Conservation (phyloP, 345 rosid genomes). For the Iberis pinnata region DNA sequence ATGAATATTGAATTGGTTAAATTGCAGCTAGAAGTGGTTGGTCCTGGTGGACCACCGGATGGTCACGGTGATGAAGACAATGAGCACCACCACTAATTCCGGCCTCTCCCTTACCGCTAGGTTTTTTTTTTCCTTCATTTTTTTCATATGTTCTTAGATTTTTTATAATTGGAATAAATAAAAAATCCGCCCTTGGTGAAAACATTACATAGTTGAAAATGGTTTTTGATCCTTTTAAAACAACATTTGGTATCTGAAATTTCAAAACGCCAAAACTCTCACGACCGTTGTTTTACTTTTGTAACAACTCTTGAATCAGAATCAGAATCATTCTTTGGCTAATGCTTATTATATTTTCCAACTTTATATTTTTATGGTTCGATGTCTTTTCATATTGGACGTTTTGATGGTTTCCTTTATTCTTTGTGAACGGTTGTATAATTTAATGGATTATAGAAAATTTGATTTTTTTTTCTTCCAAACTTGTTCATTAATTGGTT, state of each 20-base stretch:
- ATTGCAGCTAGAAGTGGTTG: background rate
- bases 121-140: background rate
- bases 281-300: conserved; percentile 16
- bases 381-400: conserved; percentile 20
- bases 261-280: conserved; percentile 19
- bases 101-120: conserved; percentile 20
- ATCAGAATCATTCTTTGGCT: conserved; percentile 20
- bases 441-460: background rate
- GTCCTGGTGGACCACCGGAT: background rate
- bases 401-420: conserved; percentile 14
- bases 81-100: background rate
- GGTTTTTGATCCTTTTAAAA: too few relatives aligned
- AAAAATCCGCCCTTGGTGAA: too few relatives aligned
- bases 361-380: conserved; percentile 7
- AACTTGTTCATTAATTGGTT: conserved; percentile 16
- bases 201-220: too few relatives aligned
- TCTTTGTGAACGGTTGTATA: conserved; percentile 23
- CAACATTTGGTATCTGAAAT: too few relatives aligned
- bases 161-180: background rate
- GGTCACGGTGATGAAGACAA: background rate
- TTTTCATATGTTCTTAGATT: background rate
- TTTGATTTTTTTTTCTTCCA: background rate
- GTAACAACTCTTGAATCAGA: conserved; percentile 21
- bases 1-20: background rate
- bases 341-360: conserved; percentile 7